Conservation (phyloP, 108 stramenopile genomes). For the Nitzschia sp. region DNA sequence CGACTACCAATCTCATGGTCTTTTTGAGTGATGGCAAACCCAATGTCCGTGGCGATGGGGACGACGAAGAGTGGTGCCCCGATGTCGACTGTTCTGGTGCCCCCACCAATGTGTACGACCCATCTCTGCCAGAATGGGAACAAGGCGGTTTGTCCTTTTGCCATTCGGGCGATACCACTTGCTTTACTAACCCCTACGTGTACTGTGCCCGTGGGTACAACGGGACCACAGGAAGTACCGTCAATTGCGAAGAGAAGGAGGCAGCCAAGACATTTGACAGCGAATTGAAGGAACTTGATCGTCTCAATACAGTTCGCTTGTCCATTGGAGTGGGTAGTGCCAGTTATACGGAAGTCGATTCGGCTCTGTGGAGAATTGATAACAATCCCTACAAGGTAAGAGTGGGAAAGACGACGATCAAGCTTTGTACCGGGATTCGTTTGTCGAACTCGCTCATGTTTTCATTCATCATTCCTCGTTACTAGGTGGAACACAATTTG, state of each 20-base stretch:
- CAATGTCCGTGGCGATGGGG: constrained; percentile 40
- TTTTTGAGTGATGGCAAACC: constrained; percentile 44
- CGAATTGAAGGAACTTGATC: constrained; percentile 23
- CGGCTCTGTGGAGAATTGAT: constrained; percentile 28
- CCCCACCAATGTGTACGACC: neutral
- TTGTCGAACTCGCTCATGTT: too few relatives aligned
- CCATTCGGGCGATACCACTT: neutral
- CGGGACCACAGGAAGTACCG: neutral
- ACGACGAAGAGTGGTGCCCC: constrained; percentile 22
- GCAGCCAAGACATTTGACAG: constrained; percentile 18
- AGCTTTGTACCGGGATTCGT: too few relatives aligned
- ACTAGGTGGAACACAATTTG: constrained; percentile 2
- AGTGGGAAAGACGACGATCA: too few relatives aligned
- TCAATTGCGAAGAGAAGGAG: neutral
- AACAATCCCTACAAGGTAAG: too few relatives aligned
- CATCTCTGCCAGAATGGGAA: too few relatives aligned
- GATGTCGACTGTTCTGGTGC: neutral
- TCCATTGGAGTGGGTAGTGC: constrained; percentile 39
- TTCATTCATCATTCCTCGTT: neutral
- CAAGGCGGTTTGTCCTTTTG: too few relatives aligned
- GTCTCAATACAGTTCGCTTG: constrained; percentile 24
- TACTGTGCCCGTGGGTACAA: constrained; percentile 28
- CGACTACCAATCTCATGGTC: constrained; percentile 34
- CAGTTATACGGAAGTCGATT: constrained; percentile 18
- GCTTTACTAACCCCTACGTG: neutral